Evolutionary conservation across 225 moss, liverwort and hornwort species (phyloP).

Genomic region (Marchantia paleacea): DNA sequence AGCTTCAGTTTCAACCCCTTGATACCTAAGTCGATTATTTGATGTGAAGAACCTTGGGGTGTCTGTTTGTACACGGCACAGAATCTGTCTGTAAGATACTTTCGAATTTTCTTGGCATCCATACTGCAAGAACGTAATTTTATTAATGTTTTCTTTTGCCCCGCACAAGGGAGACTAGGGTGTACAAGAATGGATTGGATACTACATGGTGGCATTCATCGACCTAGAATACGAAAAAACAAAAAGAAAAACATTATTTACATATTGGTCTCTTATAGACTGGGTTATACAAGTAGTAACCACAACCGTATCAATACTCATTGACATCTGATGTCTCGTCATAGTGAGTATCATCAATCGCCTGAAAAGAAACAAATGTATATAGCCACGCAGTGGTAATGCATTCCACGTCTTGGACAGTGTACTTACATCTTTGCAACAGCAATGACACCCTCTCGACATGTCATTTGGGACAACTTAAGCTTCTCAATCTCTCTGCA

Average conservation of each 20-base stretch:
- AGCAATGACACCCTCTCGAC: constrained; percentile 84
- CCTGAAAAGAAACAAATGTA: too few species aligned
- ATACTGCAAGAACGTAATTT: constrained; percentile 38
- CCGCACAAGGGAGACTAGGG: not conserved
- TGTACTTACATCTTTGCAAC: constrained; percentile 82
- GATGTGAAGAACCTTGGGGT: not conserved
- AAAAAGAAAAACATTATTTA: too few species aligned
- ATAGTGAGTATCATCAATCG: too few species aligned
- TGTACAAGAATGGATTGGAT: too few species aligned
- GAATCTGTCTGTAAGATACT: not conserved
- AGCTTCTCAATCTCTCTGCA: constrained; percentile 85
- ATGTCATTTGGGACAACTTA: constrained; percentile 80
- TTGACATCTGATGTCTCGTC: too few species aligned
- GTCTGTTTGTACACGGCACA: not conserved
- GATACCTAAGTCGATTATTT: not conserved
- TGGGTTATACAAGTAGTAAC: too few species aligned
- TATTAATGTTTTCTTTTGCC: too few species aligned
- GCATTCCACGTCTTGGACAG: not conserved
- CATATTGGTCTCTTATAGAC: too few species aligned
- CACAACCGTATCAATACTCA: too few species aligned
- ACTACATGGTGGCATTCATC: not conserved
- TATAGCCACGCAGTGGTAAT: too few species aligned
- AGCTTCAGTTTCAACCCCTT: not conserved
- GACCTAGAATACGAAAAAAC: not conserved
- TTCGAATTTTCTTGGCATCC: constrained; percentile 23